Evolutionary conservation across 1,284 basidiomycete genomes (phyloP).

Genomic region (Cutaneotrichosporon cavernicola): DNA sequence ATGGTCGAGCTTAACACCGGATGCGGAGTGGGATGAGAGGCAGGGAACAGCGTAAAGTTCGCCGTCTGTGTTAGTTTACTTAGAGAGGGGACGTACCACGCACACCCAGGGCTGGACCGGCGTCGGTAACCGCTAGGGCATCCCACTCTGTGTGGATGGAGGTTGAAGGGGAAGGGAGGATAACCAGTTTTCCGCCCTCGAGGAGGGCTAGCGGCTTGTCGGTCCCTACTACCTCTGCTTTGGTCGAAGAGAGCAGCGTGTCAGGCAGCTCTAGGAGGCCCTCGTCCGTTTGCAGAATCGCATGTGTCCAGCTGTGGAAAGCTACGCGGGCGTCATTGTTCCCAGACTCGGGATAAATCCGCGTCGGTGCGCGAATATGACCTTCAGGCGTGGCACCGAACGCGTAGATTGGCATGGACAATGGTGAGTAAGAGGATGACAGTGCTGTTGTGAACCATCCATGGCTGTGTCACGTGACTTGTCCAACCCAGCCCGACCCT

Average conservation of each 20-base stretch:
- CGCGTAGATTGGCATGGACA: neutral
- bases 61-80: neutral
- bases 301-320: constrained; percentile 2
- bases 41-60: neutral
- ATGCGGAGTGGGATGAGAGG: neutral
- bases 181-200: neutral
- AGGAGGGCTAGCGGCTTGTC: neutral
- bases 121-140: neutral
- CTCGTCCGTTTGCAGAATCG: neutral
- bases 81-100: neutral
- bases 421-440: neutral
- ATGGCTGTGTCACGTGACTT: neutral
- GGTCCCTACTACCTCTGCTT: neutral
- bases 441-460: neutral
- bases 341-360: neutral
- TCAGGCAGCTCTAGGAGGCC: neutral
- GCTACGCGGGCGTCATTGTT: neutral
- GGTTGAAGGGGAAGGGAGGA: neutral
- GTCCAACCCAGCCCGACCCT: no score
- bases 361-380: neutral
- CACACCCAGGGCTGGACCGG: neutral
- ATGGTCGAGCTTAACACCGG: neutral
- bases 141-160: neutral
- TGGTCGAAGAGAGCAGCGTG: neutral
- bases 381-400: constrained; percentile 1